These are phyloP conservation scores for Cordyceps javanica DNA, from an alignment of 2,329 filamentous ascomycete genomes.

Conservation along the genomic window DNA sequence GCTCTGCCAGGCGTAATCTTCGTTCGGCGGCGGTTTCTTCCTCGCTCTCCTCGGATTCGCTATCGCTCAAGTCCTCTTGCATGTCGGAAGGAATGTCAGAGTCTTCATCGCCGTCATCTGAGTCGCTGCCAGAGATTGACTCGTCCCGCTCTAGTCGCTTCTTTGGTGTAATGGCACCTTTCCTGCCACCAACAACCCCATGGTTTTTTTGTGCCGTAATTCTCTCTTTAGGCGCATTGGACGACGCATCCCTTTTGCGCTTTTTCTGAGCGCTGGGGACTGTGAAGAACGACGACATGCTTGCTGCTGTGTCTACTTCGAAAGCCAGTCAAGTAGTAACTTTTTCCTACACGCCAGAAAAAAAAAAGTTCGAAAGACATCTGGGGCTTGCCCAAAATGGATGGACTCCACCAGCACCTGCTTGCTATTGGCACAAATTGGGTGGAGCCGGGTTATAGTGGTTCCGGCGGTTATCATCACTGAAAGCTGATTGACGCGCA, in stretches of 20 bases:
- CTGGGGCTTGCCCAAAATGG: conserved; percentile 11
- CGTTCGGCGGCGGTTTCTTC: conserved; percentile 86
- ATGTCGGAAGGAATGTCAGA: conserved; percentile 33
- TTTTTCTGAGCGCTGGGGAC: conserved; percentile 82
- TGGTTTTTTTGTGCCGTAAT: conserved; percentile 40
- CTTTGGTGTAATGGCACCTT: conserved; percentile 32
- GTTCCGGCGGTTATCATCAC: conserved; percentile 19
- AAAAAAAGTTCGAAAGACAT: conserved; percentile 33
- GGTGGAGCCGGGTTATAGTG: conserved; percentile 21
- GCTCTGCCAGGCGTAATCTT: conserved; percentile 78
- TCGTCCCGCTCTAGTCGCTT: conserved; percentile 52
- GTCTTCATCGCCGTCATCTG: conserved; percentile 63
- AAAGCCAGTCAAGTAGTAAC: conserved; percentile 22
- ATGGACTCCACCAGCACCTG: conserved; percentile 15
- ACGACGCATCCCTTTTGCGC: conserved; percentile 63
- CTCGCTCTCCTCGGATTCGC: conserved; percentile 52
- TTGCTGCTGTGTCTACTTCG: conserved; percentile 22
- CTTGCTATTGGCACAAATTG: conserved; percentile 21
- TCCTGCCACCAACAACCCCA: conserved; percentile 22
- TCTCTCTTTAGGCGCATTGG: conserved; percentile 55
- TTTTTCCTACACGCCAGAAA: conserved; percentile 25
- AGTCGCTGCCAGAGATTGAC: conserved; percentile 82
- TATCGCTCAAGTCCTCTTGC: conserved; percentile 37
- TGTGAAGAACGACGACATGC: conserved; percentile 96
- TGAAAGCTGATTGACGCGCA: conserved; percentile 15